Base-by-base conservation (phyloP, 345 rosid species). In the Syzygium jambos region DNA sequence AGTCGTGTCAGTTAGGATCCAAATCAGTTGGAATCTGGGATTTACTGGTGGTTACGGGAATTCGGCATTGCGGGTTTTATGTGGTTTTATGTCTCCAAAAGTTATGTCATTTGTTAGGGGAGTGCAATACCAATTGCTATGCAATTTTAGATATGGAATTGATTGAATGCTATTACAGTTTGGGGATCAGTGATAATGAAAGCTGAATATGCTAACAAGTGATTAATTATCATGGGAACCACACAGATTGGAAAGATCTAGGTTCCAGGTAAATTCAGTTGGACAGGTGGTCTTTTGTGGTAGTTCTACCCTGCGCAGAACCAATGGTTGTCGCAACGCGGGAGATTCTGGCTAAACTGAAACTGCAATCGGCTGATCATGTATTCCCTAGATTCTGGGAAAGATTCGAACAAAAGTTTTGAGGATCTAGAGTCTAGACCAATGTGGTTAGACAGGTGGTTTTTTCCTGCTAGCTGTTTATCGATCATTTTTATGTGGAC, bases 291-390 rank as follows among this genome's bases (percentile, higher is more conserved):
- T 29, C 2, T 65, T 29, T 0, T 63, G 41, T 7, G 41, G 38
- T 63, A 15, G 41, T 21, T 29, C 0, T 63, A 15, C 1, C 41
- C 77, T 65, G 41, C 1, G 77, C 41, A 7, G 77, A 65, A 65
- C 77, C 22, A 2, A 15, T 65, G 22, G 41, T 65, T 3, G 1
- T 15, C 30, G 5, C 2, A 3, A 29, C 0, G 21, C 41, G 15
- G 0, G 77, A 65, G 15, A 7, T 65, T 65, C 38, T 65, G 77
- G 78, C 78, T 30, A 68, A 27, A 30, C 6, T 17, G 46, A 30
- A 68, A 68, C 17, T 30, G 46, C 43, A 4, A 68, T 15, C 2
- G 23, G 78, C 78, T 30, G 78, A 30, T 30, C 17, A 17, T 17
- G 46, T 16, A 68, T 68, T 34, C 2, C 43, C 12, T 68, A 16